Conservation (phyloP, 106 monocot species). For the Dactylorhiza incarnata region DNA sequence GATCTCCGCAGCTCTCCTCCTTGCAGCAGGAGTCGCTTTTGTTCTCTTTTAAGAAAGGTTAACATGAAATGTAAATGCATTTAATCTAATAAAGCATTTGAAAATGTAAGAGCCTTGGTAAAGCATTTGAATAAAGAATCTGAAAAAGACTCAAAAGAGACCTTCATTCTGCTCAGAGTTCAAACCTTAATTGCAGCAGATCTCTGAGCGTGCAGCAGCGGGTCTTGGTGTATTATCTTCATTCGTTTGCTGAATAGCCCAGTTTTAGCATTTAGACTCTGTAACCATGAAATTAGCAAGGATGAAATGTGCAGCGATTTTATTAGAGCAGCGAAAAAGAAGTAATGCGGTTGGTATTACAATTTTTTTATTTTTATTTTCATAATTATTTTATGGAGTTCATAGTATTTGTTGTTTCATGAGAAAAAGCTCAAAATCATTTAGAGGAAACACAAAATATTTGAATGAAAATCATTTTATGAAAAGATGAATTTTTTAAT, state of each 20-base stretch:
- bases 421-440: too few species aligned
- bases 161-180: not conserved
- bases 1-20: slow-evolving; percentile 67
- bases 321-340: not conserved
- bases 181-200: slow-evolving; percentile 85
- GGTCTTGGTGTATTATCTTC: slow-evolving; percentile 89
- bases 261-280: slow-evolving; percentile 98
- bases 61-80: not conserved
- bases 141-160: not conserved
- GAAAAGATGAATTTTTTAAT: too few species aligned
- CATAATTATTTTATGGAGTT: too few species aligned
- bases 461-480: too few species aligned
- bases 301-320: not conserved
- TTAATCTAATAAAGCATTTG: not conserved
- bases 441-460: too few species aligned
- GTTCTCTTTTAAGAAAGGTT: slow-evolving; percentile 43
- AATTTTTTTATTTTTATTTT: too few species aligned
- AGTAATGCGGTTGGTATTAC: not conserved
- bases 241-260: slow-evolving; percentile 87
- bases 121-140: not conserved
- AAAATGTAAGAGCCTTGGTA: not conserved
- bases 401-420: too few species aligned
- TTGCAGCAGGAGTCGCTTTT: slow-evolving; percentile 67
- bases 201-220: slow-evolving; percentile 76
- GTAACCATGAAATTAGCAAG: slow-evolving; percentile 31